Base-by-base conservation (phyloP, 805 yeast species). In the Grigorovia jiainica region DNA sequence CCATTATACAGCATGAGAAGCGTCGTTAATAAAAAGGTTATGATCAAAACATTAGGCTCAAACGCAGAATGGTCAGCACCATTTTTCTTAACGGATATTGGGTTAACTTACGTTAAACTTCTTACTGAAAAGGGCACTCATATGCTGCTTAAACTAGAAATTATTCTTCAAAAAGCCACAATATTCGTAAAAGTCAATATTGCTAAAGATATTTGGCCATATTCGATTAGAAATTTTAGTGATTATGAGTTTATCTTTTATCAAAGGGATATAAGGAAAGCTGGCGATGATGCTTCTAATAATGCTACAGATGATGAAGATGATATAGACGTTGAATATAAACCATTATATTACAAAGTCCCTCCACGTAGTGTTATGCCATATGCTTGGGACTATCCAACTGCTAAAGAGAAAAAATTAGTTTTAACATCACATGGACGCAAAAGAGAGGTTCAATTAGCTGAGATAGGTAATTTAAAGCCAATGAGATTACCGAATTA, bases 301-400 rank as follows among this genome's bases (percentile, higher is more conserved):
- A 58, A 58, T 20, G 47, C 73, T 24, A 85, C 84, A 44, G 83
- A 79, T 44, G 80, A 76, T 44, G 86, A 84, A 40, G 81, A 72
- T 40, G 62, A 70, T 9, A 70, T 68, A 3, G 78, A 73, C 38
- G 67, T 70, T 3, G 71, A 73, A 10, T 89, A 82, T 63, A 79
- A 76, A 47, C 96, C 97, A 0, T 71, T 87, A 9, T 78, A 72
- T 53, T 92, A 90, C 58, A 73, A 76, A 36, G 71, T 94, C 10
- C 97, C 97, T 0, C 78, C 95, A 1, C 78, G 77, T 54, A 84
- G 95, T 63, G 95, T 87, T 2, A 92, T 92, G 97, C 96, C 97
- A 0, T 92, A 92, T 60, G 86, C 98, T 0, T 92, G 96, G 89
- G 98, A 92, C 59, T 92, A 75, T 63, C 98, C 98, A 1, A 87